Evolutionary conservation across 345 rosid species (phyloP), one percentile per base, ranked within the genome.

Genomic region (Boechera stricta): DNA sequence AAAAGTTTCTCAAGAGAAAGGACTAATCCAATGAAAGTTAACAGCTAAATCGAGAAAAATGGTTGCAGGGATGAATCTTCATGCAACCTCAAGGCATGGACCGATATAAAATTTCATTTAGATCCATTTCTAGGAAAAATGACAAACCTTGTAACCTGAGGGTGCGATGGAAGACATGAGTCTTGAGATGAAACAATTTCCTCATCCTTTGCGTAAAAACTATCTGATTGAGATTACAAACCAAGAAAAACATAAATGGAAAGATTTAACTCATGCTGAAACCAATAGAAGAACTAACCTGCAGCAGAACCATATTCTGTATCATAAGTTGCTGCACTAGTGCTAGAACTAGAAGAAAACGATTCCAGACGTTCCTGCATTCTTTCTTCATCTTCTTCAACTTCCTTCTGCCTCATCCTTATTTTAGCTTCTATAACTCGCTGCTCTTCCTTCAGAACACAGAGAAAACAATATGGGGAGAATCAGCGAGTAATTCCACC

Each of bases 361-460:
- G 82, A 39, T 60, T 88, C 93, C 44, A 83, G 86, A 72, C 91
- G 89, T 82, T 82, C 89, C 67, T 85, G 97, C 82, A 84, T 80
- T 83, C 87, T 85, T 71, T 89, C 93, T 76, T 89, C 92, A 6
- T 92, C 97, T 69, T 94, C 98, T 64, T 84, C 92, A 72, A 89
- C 84, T 80, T 90, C 95, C 76, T 88, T 89, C 83, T 88, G 89
- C 49, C 91, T 86, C 82, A 92, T 87, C 84, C 92, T 87, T 59
- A 92, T 90, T 81, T 90, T 85, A 56, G 97, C 97, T 87, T 94
- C 98, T 74, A 94, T 87, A 15, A 92, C 97, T 53, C 86, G 93
- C 62, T 94, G 98, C 74, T 94, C 98, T 87, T 94, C 97, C 98
- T 94, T 82, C 68, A 77, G 7, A 71, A 73, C 58, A 72, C 29